Conservation (phyloP, 2,329 filamentous ascomycete genomes). For the Pseudogymnoascus sp. region DNA sequence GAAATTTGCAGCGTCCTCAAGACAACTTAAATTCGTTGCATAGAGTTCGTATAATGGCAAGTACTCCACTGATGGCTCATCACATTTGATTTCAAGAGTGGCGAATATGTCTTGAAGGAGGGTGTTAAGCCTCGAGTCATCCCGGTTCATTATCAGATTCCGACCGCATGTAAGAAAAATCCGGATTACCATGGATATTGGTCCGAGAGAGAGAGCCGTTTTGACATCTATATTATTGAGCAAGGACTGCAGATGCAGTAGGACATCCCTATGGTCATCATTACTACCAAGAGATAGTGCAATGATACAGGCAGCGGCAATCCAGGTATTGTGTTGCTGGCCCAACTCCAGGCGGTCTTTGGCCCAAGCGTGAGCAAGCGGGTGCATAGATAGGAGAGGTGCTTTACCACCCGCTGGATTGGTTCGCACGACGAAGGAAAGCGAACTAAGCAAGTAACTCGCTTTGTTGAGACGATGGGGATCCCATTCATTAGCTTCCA, state of each 20-base stretch:
- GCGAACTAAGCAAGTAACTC: constrained; percentile 22
- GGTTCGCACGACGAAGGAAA: constrained; percentile 22
- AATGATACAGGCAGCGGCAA: constrained; percentile 16
- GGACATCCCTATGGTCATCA: constrained; percentile 9
- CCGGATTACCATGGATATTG: constrained; percentile 1
- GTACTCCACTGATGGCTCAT: constrained; percentile 13
- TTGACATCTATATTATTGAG: constrained; percentile 12
- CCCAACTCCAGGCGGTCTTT: constrained; percentile 21
- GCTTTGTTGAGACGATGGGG: constrained; percentile 23
- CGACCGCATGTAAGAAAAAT: constrained; percentile 13
- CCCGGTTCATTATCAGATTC: constrained; percentile 12
- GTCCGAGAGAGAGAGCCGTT: constrained; percentile 8
- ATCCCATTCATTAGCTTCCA: constrained; percentile 23
- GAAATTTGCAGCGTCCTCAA: background rate
- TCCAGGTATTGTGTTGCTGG: constrained; percentile 7
- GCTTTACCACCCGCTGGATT: constrained; percentile 2
- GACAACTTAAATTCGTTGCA: constrained; percentile 9
- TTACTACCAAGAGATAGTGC: constrained; percentile 12
- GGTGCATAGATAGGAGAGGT: constrained; percentile 27
- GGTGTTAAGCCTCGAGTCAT: constrained; percentile 12
- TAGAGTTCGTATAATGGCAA: constrained; percentile 15
- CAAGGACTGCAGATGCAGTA: constrained; percentile 14
- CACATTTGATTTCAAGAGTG: constrained; percentile 9
- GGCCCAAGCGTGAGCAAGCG: constrained; percentile 30
- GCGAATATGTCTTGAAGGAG: constrained; percentile 14